Base-by-base conservation (phyloP, 2,329 filamentous ascomycete species). In the Bipolaris sorokiniana region DNA sequence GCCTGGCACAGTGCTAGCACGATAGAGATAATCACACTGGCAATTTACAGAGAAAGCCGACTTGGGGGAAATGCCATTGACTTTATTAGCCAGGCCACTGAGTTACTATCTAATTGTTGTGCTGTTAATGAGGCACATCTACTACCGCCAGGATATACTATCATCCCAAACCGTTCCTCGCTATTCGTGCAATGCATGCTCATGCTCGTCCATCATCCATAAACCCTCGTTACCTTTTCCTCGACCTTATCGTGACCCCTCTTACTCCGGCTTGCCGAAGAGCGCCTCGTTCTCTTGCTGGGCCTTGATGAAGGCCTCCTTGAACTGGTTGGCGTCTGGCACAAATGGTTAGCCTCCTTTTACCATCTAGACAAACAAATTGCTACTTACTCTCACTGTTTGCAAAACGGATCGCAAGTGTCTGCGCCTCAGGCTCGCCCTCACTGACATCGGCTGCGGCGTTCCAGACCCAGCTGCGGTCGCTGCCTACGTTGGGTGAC, bases 401-500 rank as follows among this genome's bases (percentile, higher is more conserved):
- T 82, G 90, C 94, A 74, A 99, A 97, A 69, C 95, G 92, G 72
- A 99, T 98, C 65, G 95, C 95, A 73, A 99, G 86, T 53, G 95
- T 99, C 74, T 92, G 89, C 54, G 93, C 92, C 85, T 99, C 95
- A 63, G 95, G 90, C 83, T 97, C 94, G 62, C 95, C 95, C 85
- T 99, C 95, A 75, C 92, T 97, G 70, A 98, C 94, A 84, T 99
- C 95, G 67, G 95, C 95, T 56, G 93, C 90, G 59, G 93, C 94
- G 76, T 97, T 98, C 95, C 95, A 99, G 68, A 99, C 95, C 95
- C 95, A 99, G 83, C 90, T 96, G 79, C 95, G 90, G 84, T 99
- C 95, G 73, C 91, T 96, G 74, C 95, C 95, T 68, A 98, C 93
- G 78, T 99, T 99, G 80, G 95, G 92, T 62, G 91, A 94, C 64